Evolutionary conservation across 176 grass and related monocot genomes (phyloP), one percentile per base, ranked within the genome.

Genomic region (Saccharum spontaneum): DNA sequence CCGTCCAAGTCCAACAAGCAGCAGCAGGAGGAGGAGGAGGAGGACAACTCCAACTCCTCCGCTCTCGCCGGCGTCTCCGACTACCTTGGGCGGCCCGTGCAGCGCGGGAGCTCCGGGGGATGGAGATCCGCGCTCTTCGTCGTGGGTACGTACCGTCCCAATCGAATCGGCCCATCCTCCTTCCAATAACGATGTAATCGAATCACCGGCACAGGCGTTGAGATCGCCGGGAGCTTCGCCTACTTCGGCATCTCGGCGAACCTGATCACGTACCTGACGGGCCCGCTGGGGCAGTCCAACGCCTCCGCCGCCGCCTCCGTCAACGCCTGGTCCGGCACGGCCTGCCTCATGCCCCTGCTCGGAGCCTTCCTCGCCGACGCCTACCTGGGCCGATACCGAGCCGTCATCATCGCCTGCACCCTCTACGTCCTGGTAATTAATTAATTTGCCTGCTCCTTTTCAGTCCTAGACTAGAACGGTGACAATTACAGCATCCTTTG

Each of bases 311-410:
- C 94, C 5, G 85, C 94, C 5, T 37, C 94, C 8, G 63, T 94
- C 7, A 93, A 97, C 66, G 79, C 82, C 3, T 97, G 94, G 91
- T 57, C 67, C 0, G 89, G 89, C 43, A 65, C 85, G 14, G 70
- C 89, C 8, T 59, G 57, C 24, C 72, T 93, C 62, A 52, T 91
- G 37, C 94, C 89, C 2, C 39, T 97, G 40, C 69, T 91, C 20
- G 94, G 91, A 8, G 94, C 91, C 6, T 88, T 97, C 82, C 26
- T 91, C 36, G 94, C 94, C 6, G 94, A 93, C 69, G 80, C 94
- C 0, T 91, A 38, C 41, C 91, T 93, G 4, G 94, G 94, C 9
- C 81, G 94, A 0, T 93, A 86, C 83, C 20, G 12, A 9, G 86
- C 87, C 45, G 88, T 97, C 71, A 37, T 90, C 73, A 4, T 87